These are phyloP conservation scores for Macrophomina tecta DNA, from an alignment of 2,329 filamentous ascomycete species.

Conservation along the genomic window DNA sequence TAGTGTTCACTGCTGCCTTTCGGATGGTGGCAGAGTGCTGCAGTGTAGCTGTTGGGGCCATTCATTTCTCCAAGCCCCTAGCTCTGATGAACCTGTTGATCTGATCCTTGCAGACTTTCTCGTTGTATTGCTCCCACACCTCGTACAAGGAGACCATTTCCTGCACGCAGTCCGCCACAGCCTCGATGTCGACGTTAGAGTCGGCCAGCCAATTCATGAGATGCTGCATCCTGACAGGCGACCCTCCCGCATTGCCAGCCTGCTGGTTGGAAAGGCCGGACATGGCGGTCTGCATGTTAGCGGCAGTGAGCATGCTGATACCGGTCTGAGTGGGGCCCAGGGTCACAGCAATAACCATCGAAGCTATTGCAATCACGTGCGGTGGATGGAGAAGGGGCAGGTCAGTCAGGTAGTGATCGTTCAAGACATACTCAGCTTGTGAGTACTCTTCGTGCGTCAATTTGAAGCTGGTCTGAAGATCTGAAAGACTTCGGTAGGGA, in stretches of 20 bases:
- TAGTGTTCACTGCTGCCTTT: too few relatives aligned
- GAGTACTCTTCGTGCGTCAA: slow-evolving; percentile 79
- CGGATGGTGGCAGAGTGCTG: too few relatives aligned
- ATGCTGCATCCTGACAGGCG: slow-evolving; percentile 65
- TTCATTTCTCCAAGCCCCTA: slow-evolving; percentile 61
- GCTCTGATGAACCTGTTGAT: slow-evolving; percentile 68
- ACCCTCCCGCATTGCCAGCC: slow-evolving; percentile 32
- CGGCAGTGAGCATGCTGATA: slow-evolving; percentile 51
- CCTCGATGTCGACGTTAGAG: slow-evolving; percentile 82
- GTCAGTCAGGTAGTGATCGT: slow-evolving; percentile 92
- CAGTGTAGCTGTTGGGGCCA: too few relatives aligned
- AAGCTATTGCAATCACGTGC: slow-evolving; percentile 86
- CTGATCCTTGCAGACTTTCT: slow-evolving; percentile 69
- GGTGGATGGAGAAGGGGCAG: slow-evolving; percentile 84
- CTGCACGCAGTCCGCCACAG: slow-evolving; percentile 86
- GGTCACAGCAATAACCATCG: slow-evolving; percentile 83
- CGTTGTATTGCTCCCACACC: slow-evolving; percentile 69
- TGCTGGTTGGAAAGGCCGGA: slow-evolving; percentile 43
- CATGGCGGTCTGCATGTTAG: slow-evolving; percentile 44
- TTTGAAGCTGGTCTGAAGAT: slow-evolving; percentile 71
- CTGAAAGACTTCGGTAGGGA: slow-evolving; percentile 81
- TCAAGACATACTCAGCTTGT: slow-evolving; percentile 82
- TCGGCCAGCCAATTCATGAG: slow-evolving; percentile 84
- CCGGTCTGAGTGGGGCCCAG: slow-evolving; percentile 69
- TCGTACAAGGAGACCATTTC: slow-evolving; percentile 92